A percentile compares a stretch with the other conserved stretches of the same genome.
These are phyloP conservation scores for Pulveroboletus frians DNA, from an alignment of 768 basidiomycete genomes.

Conservation along the genomic window DNA sequence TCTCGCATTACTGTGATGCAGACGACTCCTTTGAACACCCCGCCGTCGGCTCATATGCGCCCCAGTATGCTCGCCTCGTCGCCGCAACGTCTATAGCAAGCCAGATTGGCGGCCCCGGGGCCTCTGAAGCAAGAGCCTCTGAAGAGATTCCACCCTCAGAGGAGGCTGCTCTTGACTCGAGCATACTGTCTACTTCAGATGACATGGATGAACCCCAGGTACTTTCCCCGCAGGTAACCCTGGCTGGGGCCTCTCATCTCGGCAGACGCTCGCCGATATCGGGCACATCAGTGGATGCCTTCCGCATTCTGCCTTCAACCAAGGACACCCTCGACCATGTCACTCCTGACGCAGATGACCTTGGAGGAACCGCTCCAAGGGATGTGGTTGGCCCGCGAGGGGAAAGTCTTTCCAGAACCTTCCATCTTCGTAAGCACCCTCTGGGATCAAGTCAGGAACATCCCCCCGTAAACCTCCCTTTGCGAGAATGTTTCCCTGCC, in stretches of 20 bases:
- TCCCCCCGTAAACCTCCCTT: too few species aligned
- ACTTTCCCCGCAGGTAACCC: not conserved
- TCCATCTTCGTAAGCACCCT: not conserved
- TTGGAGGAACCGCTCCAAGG: not conserved
- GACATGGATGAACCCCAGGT: not conserved
- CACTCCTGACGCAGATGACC: not conserved
- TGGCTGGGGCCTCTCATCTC: not conserved
- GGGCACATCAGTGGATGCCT: not conserved
- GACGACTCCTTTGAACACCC: conserved; percentile 2
- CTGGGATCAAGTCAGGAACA: not conserved
- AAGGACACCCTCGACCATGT: not conserved
- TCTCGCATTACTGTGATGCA: conserved; percentile 18
- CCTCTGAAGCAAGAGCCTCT: not conserved
- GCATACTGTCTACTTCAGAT: not conserved
- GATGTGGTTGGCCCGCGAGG: not conserved
- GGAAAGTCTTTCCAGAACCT: not conserved
- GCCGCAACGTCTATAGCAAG: not conserved
- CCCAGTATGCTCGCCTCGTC: not conserved
- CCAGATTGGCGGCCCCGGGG: not conserved
- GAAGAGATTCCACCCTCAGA: not conserved
- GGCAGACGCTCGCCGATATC: not conserved
- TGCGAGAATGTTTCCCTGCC: too few species aligned
- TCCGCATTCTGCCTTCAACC: not conserved
- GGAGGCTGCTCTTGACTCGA: not conserved
- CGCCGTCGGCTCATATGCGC: not conserved